Percentiles rank a stretch among this genome's conserved stretches.
These are phyloP conservation scores for Geum urbanum DNA, from an alignment of 306 rosid genomes.

Conservation along the genomic window DNA sequence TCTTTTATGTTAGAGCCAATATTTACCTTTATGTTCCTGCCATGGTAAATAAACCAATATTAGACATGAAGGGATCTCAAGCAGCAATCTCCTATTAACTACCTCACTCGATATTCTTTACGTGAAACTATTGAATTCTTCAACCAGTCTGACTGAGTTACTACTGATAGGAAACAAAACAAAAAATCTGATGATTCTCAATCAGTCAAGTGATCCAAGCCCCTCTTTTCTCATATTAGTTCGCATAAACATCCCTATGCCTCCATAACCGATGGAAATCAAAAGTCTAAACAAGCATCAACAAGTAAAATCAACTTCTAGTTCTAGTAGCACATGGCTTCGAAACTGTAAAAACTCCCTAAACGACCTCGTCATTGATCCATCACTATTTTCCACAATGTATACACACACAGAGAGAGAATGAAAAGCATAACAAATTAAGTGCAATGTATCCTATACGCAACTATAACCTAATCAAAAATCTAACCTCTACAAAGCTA, in stretches of 20 bases:
- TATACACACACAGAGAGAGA: neutral
- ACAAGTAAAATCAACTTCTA: neutral
- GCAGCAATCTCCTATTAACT: neutral
- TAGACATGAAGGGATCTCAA: constrained; percentile 3
- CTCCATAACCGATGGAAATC: neutral
- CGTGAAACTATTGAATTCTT: neutral
- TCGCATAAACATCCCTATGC: neutral
- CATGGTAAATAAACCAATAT: constrained; percentile 14
- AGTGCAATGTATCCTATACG: neutral
- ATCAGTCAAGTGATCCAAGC: neutral
- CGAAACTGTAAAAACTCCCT: neutral
- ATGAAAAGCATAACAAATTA: neutral
- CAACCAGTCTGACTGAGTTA: neutral
- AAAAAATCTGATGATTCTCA: neutral
- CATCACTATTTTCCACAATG: neutral
- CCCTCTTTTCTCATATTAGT: neutral
- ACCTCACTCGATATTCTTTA: neutral
- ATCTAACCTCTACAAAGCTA: neutral
- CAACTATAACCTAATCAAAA: neutral
- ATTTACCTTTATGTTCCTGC: constrained; percentile 61
- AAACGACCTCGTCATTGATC: neutral
- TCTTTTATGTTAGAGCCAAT: constrained; percentile 40
- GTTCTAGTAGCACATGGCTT: neutral
- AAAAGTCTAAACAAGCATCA: neutral
- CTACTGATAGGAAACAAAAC: neutral